Percentiles rank a stretch among this genome's conserved stretches.
Evolutionary conservation across 768 basidiomycete genomes (phyloP).

Genomic region (Cystobasidiopsis lactophilus): DNA sequence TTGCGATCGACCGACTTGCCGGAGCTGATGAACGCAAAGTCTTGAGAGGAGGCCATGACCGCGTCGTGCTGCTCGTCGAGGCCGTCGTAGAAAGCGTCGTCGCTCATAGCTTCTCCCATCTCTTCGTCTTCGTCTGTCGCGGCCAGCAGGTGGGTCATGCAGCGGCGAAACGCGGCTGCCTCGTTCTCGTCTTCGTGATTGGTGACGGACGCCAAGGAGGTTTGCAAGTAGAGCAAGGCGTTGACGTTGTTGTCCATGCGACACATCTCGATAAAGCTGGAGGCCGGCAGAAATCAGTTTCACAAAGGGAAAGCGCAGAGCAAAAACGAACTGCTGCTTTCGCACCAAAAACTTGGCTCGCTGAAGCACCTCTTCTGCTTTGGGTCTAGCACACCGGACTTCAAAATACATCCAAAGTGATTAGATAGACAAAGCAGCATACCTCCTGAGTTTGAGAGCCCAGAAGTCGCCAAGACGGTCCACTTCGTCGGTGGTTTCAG

Average conservation of each 20-base stretch:
- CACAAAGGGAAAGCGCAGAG: not conserved
- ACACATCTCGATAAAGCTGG: constrained; percentile 16
- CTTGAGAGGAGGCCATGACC: constrained; percentile 1
- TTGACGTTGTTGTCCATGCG: constrained; percentile 6
- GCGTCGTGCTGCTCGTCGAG: not conserved
- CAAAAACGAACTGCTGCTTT: not conserved
- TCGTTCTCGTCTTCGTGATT: constrained; percentile 12
- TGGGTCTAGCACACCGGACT: constrained; percentile 5
- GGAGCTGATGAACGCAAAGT: not conserved
- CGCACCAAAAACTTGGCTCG: constrained; percentile 16
- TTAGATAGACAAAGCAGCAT: not conserved
- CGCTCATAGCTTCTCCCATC: not conserved
- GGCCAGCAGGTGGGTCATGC: constrained; percentile 17
- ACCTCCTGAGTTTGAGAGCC: not conserved
- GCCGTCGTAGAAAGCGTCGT: not conserved
- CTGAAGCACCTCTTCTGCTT: constrained; percentile 13
- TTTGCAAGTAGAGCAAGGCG: constrained; percentile 19
- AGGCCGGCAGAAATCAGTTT: too few relatives aligned
- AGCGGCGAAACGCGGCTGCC: constrained; percentile 13
- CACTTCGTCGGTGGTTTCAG: not conserved
- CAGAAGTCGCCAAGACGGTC: constrained; percentile 8
- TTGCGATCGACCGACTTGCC: not conserved
- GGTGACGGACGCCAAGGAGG: constrained; percentile 13
- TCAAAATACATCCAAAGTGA: not conserved
- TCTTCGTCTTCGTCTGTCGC: constrained; percentile 5